phyloP scores from a whole-genome alignment of 768 basidiomycete species.

The Mycena vulgaris region DNA sequence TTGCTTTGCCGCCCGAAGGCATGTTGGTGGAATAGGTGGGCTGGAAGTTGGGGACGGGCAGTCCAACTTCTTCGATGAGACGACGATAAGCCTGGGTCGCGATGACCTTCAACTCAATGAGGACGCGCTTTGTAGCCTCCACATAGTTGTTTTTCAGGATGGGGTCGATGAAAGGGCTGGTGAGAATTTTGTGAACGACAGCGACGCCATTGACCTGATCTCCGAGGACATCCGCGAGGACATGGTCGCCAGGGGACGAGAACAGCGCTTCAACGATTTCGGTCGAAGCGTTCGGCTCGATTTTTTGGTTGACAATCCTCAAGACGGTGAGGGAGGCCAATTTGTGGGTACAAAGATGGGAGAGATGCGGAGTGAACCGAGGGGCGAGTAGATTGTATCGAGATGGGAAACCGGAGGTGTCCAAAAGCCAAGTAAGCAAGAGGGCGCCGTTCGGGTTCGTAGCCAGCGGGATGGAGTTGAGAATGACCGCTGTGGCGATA shows the following conservation, averaged over 20 bases:
- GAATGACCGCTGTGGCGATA: conserved; percentile 92
- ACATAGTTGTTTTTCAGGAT: conserved; percentile 77
- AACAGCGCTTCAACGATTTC: conserved; percentile 93
- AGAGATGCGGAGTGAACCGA: conserved; percentile 96
- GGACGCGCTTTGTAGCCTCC: conserved; percentile 90
- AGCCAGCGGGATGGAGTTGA: conserved; percentile 97
- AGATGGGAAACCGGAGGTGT: conserved; percentile 95
- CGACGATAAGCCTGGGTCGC: conserved; percentile 96
- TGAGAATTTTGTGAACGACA: conserved; percentile 93
- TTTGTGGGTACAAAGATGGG: conserved; percentile 98
- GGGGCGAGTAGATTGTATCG: conserved; percentile 95
- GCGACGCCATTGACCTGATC: conserved; percentile 98
- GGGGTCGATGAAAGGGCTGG: conserved; percentile 87
- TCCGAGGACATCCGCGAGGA: conserved; percentile 92
- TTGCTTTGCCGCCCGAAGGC: conserved; percentile 73
- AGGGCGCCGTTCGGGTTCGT: conserved; percentile 98
- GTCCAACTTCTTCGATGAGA: conserved; percentile 94
- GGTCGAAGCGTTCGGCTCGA: conserved; percentile 89
- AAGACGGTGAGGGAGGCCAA: conserved; percentile 95
- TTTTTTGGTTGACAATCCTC: conserved; percentile 96
- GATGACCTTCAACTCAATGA: conserved; percentile 93
- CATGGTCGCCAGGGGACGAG: conserved; percentile 90
- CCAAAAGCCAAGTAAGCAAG: conserved; percentile 95
- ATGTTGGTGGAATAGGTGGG: conserved; percentile 80
- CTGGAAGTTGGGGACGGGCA: conserved; percentile 91